Evolutionary conservation across 495 filamentous ascomycete species (phyloP).

Genomic region (Neurospora pannonica): DNA sequence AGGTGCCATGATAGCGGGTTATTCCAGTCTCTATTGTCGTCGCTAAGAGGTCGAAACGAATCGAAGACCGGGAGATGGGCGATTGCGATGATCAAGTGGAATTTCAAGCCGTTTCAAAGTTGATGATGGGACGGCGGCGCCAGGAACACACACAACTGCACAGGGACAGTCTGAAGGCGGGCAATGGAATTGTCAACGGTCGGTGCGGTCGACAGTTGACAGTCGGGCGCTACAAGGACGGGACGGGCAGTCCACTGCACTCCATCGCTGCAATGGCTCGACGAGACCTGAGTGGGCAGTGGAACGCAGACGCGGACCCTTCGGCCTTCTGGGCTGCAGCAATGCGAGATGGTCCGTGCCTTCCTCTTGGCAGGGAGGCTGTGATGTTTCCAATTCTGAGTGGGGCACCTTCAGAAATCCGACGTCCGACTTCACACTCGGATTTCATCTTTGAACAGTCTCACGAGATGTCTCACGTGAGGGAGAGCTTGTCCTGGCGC

Average conservation of each 20-base stretch:
- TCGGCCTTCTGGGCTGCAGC: slow-evolving; percentile 11
- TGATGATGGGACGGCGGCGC: neutral
- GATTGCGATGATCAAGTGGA: neutral
- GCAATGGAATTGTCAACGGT: neutral
- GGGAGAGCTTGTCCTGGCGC: neutral
- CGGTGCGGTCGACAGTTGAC: neutral
- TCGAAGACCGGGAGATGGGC: neutral
- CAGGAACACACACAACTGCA: neutral
- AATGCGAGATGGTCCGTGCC: slow-evolving; percentile 17
- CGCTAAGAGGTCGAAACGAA: neutral
- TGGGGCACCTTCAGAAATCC: neutral
- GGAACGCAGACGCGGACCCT: slow-evolving; percentile 19
- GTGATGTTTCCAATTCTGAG: slow-evolving; percentile 1
- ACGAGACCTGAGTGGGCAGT: neutral
- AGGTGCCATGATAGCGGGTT: slow-evolving; percentile 20
- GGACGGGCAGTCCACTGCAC: neutral
- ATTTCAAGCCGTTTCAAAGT: neutral
- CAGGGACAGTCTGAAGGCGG: neutral
- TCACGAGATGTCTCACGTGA: neutral
- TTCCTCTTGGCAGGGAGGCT: slow-evolving; percentile 20
- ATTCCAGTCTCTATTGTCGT: neutral
- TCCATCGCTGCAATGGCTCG: neutral
- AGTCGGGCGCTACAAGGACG: neutral
- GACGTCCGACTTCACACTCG: neutral
- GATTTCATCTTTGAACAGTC: neutral